phyloP scores from a whole-genome alignment of 768 basidiomycete species.

The Leccinum longicurvipes region DNA sequence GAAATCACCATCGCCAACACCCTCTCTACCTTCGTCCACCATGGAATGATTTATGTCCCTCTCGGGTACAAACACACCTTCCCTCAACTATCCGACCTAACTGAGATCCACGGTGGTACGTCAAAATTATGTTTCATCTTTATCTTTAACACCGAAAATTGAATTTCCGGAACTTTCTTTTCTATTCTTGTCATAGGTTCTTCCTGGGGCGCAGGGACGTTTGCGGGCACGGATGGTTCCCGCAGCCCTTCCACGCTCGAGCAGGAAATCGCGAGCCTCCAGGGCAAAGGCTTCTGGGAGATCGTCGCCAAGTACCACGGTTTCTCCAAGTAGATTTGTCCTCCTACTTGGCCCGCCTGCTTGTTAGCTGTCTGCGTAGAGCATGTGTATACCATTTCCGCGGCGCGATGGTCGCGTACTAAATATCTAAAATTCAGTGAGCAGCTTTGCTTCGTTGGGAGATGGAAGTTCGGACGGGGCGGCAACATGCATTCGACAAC shows the following conservation, averaged over 20 bases:
- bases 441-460: not conserved
- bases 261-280: constrained; percentile 52
- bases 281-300: constrained; percentile 57
- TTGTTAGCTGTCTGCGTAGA: not conserved
- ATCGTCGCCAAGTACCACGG: constrained; percentile 37
- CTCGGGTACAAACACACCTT: constrained; percentile 47
- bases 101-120: constrained; percentile 47
- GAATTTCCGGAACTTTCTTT: not conserved
- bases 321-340: constrained; percentile 10
- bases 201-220: constrained; percentile 79
- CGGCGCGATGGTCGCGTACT: not conserved
- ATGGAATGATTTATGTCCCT: constrained; percentile 52
- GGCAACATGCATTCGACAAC: not conserved
- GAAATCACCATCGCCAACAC: constrained; percentile 37
- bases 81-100: constrained; percentile 37
- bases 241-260: constrained; percentile 61
- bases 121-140: not conserved
- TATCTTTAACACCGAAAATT: not conserved
- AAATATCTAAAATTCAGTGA: not conserved
- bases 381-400: not conserved
- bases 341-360: not conserved
- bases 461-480: not conserved
- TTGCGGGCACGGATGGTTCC: constrained; percentile 50
- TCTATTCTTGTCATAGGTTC: constrained; percentile 43
- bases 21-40: constrained; percentile 51